Percentiles rank a stretch among this genome's conserved stretches.
These are phyloP conservation scores for Candolleomyces efflorescens DNA, from an alignment of 768 basidiomycete genomes.

Conservation along the genomic window DNA sequence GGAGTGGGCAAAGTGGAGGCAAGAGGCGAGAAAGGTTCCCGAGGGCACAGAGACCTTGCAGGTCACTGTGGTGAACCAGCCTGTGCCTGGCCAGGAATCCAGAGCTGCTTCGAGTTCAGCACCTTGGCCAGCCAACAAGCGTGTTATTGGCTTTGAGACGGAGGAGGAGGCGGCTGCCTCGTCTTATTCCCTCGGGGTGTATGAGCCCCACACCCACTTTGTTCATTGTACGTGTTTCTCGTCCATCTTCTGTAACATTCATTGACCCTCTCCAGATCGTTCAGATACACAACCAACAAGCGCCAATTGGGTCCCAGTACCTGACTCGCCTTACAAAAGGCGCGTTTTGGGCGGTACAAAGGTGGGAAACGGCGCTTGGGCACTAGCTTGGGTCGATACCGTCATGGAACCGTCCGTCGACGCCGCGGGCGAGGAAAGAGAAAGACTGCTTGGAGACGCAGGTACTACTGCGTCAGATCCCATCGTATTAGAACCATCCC, in stretches of 20 bases:
- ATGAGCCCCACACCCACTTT: conserved; percentile 77
- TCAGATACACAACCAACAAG: conserved; percentile 72
- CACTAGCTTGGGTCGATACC: conserved; percentile 72
- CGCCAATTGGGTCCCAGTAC: conserved; percentile 55
- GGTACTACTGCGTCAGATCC: no score
- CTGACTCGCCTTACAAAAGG: conserved; percentile 34
- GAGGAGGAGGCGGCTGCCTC: conserved; percentile 25
- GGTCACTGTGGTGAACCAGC: conserved; percentile 17
- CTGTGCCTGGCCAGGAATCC: conserved; percentile 11
- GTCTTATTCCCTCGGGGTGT: conserved; percentile 56
- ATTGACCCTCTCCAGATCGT: conserved; percentile 48
- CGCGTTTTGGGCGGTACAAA: conserved; percentile 67
- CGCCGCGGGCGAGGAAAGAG: not conserved
- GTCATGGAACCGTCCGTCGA: conserved; percentile 34
- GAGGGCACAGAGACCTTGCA: conserved; percentile 42
- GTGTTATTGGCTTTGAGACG: conserved; percentile 16
- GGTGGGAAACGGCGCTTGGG: conserved; percentile 78
- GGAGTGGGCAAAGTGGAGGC: conserved; percentile 59
- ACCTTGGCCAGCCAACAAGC: conserved; percentile 2
- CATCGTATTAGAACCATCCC: no score
- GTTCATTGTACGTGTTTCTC: conserved; percentile 58
- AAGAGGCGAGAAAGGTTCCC: conserved; percentile 46
- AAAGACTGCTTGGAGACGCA: no score
- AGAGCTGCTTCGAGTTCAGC: conserved; percentile 17
- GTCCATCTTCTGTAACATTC: not conserved